These are phyloP conservation scores for Curvularia sp. DNA, from an alignment of 2,329 filamentous ascomycete genomes.

Conservation along the genomic window DNA sequence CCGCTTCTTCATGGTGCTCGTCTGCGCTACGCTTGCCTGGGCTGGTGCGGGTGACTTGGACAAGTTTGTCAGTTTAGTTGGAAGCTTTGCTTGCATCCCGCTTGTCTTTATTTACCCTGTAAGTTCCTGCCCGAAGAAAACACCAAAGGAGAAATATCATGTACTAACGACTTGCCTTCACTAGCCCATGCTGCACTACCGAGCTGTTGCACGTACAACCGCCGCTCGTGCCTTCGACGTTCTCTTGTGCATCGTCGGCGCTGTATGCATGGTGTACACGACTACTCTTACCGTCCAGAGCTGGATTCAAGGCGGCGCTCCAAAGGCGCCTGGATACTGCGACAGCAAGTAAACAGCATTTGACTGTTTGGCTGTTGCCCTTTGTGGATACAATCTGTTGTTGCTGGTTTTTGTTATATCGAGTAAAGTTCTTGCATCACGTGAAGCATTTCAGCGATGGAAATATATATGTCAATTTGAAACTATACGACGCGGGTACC, in stretches of 20 bases:
- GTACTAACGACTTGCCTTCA: neutral
- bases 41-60: conserved; percentile 90
- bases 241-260: conserved; percentile 77
- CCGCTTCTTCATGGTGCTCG: conserved; percentile 87
- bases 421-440: conserved; percentile 1
- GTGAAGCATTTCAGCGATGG: conserved; percentile 21
- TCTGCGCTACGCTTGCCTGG: conserved; percentile 90
- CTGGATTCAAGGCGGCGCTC: conserved; percentile 72
- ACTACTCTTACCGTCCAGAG: conserved; percentile 84
- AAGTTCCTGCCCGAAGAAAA: conserved; percentile 55
- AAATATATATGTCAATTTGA: conserved; percentile 4
- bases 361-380: neutral
- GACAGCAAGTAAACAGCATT: conserved; percentile 50
- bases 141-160: neutral
- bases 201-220: conserved; percentile 73
- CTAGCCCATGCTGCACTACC: conserved; percentile 88
- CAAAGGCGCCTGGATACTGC: conserved; percentile 68
- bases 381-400: neutral
- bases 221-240: conserved; percentile 77
- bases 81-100: conserved; percentile 97
- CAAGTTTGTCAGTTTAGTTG: conserved; percentile 95
- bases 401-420: neutral
- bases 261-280: conserved; percentile 90
- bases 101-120: conserved; percentile 98
- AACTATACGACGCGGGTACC: neutral